phyloP scores from a whole-genome alignment of 495 filamentous ascomycete species.

The Umbilicaria muhlenbergii region DNA sequence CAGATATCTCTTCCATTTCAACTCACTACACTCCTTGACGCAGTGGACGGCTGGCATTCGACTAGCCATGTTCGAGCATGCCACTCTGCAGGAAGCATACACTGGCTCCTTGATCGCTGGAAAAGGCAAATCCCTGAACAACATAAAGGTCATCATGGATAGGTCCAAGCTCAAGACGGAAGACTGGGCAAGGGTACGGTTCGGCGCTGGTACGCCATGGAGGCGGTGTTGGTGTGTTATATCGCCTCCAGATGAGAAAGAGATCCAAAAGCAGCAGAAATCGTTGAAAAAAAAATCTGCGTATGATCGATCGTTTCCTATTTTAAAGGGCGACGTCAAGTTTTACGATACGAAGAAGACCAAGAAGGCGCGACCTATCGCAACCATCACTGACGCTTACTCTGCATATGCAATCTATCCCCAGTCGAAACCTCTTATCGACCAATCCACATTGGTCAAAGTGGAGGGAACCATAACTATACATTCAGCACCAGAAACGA shows the following conservation, averaged over 20 bases:
- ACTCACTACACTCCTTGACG: conserved; percentile 77
- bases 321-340: conserved; percentile 74
- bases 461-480: conserved; percentile 83
- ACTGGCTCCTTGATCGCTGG: conserved; percentile 91
- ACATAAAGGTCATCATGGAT: conserved; percentile 74
- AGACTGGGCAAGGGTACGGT: conserved; percentile 92
- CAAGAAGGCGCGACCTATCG: conserved; percentile 82
- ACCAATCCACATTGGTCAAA: conserved; percentile 87
- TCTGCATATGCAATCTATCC: conserved; percentile 93
- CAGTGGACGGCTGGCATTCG: conserved; percentile 96
- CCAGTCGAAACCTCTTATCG: conserved; percentile 80
- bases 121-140: conserved; percentile 78
- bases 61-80: conserved; percentile 87
- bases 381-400: conserved; percentile 79
- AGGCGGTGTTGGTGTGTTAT: conserved; percentile 93
- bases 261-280: conserved; percentile 68
- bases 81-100: conserved; percentile 88
- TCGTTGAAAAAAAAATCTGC: conserved; percentile 69
- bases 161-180: conserved; percentile 58
- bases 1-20: conserved; percentile 90
- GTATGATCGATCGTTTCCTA: conserved; percentile 52
- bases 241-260: conserved; percentile 82
- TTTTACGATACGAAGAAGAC: conserved; percentile 93
- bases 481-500: conserved; percentile 54
- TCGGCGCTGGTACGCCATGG: conserved; percentile 95